Evolutionary conservation across 495 filamentous ascomycete species (phyloP).

Genomic region (Neurospora sp.): DNA sequence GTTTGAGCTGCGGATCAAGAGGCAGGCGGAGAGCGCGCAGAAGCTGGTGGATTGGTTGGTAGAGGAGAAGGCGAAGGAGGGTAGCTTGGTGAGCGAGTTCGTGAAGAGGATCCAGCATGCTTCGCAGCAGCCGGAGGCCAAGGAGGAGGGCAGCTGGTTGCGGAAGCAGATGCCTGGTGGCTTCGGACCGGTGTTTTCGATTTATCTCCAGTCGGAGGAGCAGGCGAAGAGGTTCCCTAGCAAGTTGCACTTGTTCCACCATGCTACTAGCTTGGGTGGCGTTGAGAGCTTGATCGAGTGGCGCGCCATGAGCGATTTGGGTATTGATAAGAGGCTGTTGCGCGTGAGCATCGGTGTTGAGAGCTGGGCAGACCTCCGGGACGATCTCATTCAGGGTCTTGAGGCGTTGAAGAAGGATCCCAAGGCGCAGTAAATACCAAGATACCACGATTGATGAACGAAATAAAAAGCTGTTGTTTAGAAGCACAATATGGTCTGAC

Average conservation of each 20-base stretch:
- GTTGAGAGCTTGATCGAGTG: constrained; percentile 93
- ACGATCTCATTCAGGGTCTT: constrained; percentile 66
- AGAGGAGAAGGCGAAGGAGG: constrained; percentile 22
- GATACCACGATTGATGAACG: not conserved
- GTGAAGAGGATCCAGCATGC: constrained; percentile 64
- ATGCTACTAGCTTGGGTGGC: constrained; percentile 87
- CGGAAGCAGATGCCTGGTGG: constrained; percentile 84
- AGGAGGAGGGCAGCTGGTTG: constrained; percentile 60
- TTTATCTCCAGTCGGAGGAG: constrained; percentile 49
- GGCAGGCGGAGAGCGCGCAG: constrained; percentile 60
- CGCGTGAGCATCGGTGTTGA: constrained; percentile 83
- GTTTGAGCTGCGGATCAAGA: constrained; percentile 67
- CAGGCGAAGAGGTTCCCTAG: constrained; percentile 63
- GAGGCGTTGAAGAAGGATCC: constrained; percentile 38
- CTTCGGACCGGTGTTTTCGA: constrained; percentile 78
- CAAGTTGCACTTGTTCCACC: constrained; percentile 74
- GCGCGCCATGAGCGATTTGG: constrained; percentile 71
- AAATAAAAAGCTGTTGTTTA: not conserved
- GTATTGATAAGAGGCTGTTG: constrained; percentile 62
- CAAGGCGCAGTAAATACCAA: not conserved
- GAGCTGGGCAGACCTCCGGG: constrained; percentile 71
- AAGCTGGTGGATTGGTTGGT: constrained; percentile 64
- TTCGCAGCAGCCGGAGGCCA: constrained; percentile 53
- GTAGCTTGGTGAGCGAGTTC: constrained; percentile 35
- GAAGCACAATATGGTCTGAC: not conserved